Base-by-base conservation (phyloP, 257 asterid genomes). In the Verbascum thapsus region DNA sequence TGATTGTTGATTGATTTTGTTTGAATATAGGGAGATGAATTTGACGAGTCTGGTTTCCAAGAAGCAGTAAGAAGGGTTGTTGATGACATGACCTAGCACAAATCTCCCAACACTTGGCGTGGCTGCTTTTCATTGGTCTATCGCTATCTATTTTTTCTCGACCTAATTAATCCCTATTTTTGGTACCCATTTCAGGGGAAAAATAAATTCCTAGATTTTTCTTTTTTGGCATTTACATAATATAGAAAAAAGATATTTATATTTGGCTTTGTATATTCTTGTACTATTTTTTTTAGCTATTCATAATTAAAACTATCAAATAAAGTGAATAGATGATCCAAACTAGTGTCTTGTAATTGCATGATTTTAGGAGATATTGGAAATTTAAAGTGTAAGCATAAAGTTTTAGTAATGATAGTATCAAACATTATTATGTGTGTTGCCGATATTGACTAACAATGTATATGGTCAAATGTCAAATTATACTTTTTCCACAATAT, bases 41-140 rank as follows among this genome's bases (percentile, higher is more conserved):
- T 85, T 84, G 90, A 83, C 85, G 79, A 74, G 68, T 68, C 81
- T 69, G 70, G 80, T 57, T 85, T 89, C 91, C 81, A 45, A 26
- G 97, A 87, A 87, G 86, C 80, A 34, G 73, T 85, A 13, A 81
- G 69, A 64, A 74, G 81, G 64, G 73, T 75, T 15, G 75, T 68
- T 67, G 78, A 56, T 69, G 81, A 81, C 68, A 34, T 66, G 63
- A 5, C 32, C 5, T 16, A n/a, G n/a, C 68, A 22, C 53, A 68
- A 44, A 20, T 54, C 47, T 68, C 41, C 57, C 74, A 18, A 30
- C 57, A 60, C 54, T 39, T 57, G 60, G 2, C 6, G 52, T 10
- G 66, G 57, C 32, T 30, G 49, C 38, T 7, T 5, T 26, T 47
- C 18, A 9, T 34, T 13, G 34, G 22, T 42, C 61, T 2, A 30